Evolutionary conservation across 2,329 filamentous ascomycete species (phyloP).

Genomic region (Hypoxylon rubiginosum): DNA sequence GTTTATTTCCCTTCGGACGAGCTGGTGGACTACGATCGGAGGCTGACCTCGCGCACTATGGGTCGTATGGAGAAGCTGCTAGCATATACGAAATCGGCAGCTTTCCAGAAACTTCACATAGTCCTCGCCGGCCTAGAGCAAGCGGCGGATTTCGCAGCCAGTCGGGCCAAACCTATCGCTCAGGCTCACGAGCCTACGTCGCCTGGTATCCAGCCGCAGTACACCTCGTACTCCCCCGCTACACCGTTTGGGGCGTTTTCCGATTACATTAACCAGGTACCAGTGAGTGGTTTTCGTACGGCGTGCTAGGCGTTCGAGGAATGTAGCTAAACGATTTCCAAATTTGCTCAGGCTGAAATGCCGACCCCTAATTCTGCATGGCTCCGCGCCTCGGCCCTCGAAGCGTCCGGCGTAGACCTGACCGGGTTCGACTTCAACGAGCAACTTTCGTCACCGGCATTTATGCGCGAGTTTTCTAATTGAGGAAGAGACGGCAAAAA

Average conservation of each 20-base stretch:
- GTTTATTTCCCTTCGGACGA: conserved; percentile 42
- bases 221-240: conserved; percentile 1
- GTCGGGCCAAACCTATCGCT: not conserved
- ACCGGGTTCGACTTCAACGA: conserved; percentile 26
- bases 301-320: not conserved
- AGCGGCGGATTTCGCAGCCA: conserved; percentile 25
- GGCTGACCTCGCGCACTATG: conserved; percentile 39
- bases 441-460: conserved; percentile 9
- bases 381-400: conserved; percentile 19
- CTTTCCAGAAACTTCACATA: conserved; percentile 36
- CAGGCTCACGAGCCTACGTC: conserved; percentile 2
- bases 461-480: conserved; percentile 22
- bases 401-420: conserved; percentile 8
- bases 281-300: conserved; percentile 12
- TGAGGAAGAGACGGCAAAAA: not conserved
- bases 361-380: conserved; percentile 8
- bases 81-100: conserved; percentile 30
- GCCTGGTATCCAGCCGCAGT: conserved; percentile 5
- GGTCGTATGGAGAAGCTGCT: conserved; percentile 38
- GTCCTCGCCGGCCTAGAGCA: conserved; percentile 36
- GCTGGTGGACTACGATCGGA: conserved; percentile 37
- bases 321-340: conserved; percentile 8
- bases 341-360: conserved; percentile 10
- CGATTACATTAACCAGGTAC: conserved; percentile 8
- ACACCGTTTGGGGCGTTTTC: conserved; percentile 11